Percentiles rank a stretch among this genome's conserved stretches.
These are phyloP conservation scores for Rhypophila decipiens DNA, from an alignment of 495 filamentous ascomycete genomes.

Conservation along the genomic window DNA sequence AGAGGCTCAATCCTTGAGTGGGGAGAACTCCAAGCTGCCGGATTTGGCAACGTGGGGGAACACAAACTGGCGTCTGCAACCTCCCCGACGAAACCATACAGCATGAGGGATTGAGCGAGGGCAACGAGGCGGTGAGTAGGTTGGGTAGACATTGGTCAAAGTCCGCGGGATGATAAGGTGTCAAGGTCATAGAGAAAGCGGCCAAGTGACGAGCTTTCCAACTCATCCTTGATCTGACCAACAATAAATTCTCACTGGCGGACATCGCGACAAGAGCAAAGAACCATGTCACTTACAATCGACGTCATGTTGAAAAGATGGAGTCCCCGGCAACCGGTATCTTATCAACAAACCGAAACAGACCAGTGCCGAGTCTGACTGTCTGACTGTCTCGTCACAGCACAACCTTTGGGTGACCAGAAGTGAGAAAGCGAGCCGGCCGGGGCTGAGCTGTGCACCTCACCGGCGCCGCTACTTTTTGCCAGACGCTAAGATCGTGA, in stretches of 20 bases:
- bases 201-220: too few relatives aligned
- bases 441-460: too few relatives aligned
- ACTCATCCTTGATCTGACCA: too few relatives aligned
- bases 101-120: slow-evolving; percentile 16
- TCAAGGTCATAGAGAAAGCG: too few relatives aligned
- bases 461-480: too few relatives aligned
- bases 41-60: slow-evolving; percentile 4
- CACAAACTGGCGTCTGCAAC: slow-evolving; percentile 4
- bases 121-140: slow-evolving; percentile 4
- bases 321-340: neutral
- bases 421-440: too few relatives aligned
- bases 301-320: slow-evolving; percentile 37
- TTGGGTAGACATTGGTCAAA: slow-evolving; percentile 6
- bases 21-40: slow-evolving; percentile 1
- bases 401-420: too few relatives aligned
- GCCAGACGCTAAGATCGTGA: too few relatives aligned
- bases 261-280: slow-evolving; percentile 5
- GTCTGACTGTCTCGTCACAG: neutral
- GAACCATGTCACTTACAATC: slow-evolving; percentile 32
- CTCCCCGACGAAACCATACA: too few relatives aligned
- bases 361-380: neutral
- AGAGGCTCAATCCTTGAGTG: neutral
- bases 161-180: slow-evolving; percentile 8
- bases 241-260: too few relatives aligned
- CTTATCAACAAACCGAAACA: slow-evolving; percentile 8